Conservation (phyloP, 345 rosid species). For the Pseudoturritis turrita region DNA sequence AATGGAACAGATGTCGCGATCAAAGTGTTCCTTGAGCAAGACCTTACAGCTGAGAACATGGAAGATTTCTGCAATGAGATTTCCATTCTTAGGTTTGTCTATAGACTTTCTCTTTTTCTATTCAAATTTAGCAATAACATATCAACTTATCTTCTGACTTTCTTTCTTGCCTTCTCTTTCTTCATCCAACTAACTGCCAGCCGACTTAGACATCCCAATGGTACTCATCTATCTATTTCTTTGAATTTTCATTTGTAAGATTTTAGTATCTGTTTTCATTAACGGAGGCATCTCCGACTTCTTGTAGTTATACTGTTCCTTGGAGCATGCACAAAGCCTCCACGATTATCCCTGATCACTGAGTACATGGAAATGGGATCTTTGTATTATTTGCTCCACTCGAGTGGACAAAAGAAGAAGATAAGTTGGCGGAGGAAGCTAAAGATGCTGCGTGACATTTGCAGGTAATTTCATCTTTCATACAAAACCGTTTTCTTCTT, state of each 20-base stretch:
- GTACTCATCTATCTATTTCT: slow-evolving; percentile 40
- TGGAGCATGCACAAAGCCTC: slow-evolving; percentile 98
- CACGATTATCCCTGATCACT: slow-evolving; percentile 85
- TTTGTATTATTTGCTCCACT: slow-evolving; percentile 74
- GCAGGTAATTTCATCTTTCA: slow-evolving; percentile 56
- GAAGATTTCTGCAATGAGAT: slow-evolving; percentile 98
- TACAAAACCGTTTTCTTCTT: background rate
- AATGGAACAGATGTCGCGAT: slow-evolving; percentile 98
- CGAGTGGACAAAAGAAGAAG: slow-evolving; percentile 85
- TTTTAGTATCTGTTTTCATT: slow-evolving; percentile 14
- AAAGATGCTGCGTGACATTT: slow-evolving; percentile 90
- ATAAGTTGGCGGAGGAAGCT: slow-evolving; percentile 83
- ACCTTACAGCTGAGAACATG: slow-evolving; percentile 95
- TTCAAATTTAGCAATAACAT: background rate
- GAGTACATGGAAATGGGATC: slow-evolving; percentile 99
- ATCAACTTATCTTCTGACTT: slow-evolving; percentile 35
- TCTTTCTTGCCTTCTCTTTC: slow-evolving; percentile 15
- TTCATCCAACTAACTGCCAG: slow-evolving; percentile 45
- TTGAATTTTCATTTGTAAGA: background rate
- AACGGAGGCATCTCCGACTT: slow-evolving; percentile 13
- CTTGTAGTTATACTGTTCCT: slow-evolving; percentile 88
- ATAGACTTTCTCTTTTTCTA: slow-evolving; percentile 13
- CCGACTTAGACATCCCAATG: slow-evolving; percentile 97
- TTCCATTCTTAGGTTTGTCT: slow-evolving; percentile 78
- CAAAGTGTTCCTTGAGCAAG: slow-evolving; percentile 95